These are phyloP conservation scores for Akanthomyces dipterigenus DNA, from an alignment of 2,329 filamentous ascomycete species.

Conservation along the genomic window DNA sequence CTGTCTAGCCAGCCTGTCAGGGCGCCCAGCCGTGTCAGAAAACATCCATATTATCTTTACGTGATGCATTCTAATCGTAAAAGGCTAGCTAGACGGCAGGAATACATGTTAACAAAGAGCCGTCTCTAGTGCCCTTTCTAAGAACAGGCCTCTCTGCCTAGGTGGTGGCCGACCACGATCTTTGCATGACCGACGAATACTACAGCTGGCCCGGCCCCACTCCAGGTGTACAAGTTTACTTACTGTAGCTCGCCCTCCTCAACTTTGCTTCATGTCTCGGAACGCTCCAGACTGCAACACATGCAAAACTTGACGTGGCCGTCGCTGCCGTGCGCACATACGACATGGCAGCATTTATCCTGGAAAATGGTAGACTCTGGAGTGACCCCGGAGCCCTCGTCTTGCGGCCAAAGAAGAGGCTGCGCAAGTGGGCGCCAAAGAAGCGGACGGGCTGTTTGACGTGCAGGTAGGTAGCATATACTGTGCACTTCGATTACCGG, in stretches of 20 bases:
- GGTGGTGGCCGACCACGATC: too few relatives aligned
- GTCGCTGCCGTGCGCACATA: not conserved
- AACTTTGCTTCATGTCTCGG: too few relatives aligned
- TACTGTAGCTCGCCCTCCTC: too few relatives aligned
- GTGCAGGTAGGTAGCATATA: not conserved
- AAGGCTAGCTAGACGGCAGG: too few relatives aligned
- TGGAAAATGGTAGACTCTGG: not conserved
- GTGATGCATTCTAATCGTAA: too few relatives aligned
- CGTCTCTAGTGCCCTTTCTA: too few relatives aligned
- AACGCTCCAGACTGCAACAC: too few relatives aligned
- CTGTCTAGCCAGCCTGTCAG: too few relatives aligned
- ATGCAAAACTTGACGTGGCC: not conserved
- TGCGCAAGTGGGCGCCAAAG: constrained; percentile 3
- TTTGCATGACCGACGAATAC: not conserved
- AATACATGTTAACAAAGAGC: too few relatives aligned
- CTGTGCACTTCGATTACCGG: not conserved
- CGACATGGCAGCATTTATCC: not conserved
- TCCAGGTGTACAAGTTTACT: not conserved
- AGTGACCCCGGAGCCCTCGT: not conserved
- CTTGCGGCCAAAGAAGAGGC: not conserved
- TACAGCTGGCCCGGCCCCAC: not conserved
- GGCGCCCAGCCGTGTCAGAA: too few relatives aligned
- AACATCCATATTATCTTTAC: too few relatives aligned
- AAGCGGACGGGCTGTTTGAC: constrained; percentile 1
- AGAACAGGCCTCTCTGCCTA: too few relatives aligned